Conservation (phyloP, 139 green algal species). For the Eudorina sp. region DNA sequence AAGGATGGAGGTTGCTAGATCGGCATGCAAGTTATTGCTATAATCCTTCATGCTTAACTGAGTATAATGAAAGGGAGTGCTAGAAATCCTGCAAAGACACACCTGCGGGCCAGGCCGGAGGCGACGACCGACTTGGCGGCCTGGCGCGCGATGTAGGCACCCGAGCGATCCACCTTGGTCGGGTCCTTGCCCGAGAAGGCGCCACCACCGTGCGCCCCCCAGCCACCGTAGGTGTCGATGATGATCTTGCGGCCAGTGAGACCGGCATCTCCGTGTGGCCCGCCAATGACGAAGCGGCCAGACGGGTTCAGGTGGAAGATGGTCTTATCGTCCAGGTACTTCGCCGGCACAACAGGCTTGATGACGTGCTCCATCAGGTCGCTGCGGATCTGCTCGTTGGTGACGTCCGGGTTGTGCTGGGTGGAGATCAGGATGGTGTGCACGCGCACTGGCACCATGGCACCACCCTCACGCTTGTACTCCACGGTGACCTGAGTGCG, state of each 20-base stretch:
- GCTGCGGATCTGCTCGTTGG: constrained; percentile 96
- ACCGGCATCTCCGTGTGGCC: constrained; percentile 97
- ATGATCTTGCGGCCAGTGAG: constrained; percentile 99
- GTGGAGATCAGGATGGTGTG: constrained; percentile 99
- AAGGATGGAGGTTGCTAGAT: background rate
- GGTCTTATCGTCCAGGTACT: constrained; percentile 99
- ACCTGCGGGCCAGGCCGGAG: constrained; percentile 87
- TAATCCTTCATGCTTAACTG: too few relatives aligned
- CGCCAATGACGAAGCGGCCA: constrained; percentile 97
- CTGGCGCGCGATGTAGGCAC: constrained; percentile 99
- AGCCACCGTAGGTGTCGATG: constrained; percentile 99
- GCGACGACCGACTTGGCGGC: constrained; percentile 98
- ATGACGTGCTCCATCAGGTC: constrained; percentile 98
- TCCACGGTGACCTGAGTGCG: constrained; percentile 92
- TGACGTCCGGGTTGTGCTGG: constrained; percentile 93
- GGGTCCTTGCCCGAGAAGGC: constrained; percentile 98
- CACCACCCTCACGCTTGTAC: constrained; percentile 97
- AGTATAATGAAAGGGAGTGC: too few relatives aligned
- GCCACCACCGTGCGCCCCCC: constrained; percentile 98
- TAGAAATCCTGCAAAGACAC: too few relatives aligned
- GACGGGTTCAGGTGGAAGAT: constrained; percentile 99
- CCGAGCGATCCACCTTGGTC: constrained; percentile 88
- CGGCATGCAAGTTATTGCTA: background rate
- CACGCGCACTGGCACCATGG: constrained; percentile 93
- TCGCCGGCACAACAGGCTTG: constrained; percentile 96